Percentiles rank a stretch among this genome's conserved stretches.
Conservation (phyloP, 345 rosid genomes). For the Combretum micranthum region DNA sequence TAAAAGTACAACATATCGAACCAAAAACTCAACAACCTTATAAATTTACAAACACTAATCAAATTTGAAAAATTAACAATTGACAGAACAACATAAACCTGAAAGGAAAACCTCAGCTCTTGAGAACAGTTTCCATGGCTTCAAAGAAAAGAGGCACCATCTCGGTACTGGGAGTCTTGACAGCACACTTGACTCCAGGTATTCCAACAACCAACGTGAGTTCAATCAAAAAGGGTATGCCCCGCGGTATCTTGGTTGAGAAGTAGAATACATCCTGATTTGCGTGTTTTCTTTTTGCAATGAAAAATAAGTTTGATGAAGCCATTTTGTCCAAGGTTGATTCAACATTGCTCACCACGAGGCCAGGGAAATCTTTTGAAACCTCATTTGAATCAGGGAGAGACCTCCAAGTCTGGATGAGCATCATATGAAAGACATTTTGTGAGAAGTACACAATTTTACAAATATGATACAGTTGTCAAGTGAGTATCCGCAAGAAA, state of each 20-base stretch:
- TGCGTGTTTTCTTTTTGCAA: slow-evolving; percentile 90
- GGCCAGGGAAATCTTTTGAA: slow-evolving; percentile 67
- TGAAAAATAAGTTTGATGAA: slow-evolving; percentile 78
- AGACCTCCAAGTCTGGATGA: slow-evolving; percentile 90
- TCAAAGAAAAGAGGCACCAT: slow-evolving; percentile 87
- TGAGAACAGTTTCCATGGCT: slow-evolving; percentile 72
- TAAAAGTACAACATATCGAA: background rate
- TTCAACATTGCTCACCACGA: slow-evolving; percentile 50
- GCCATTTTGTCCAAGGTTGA: slow-evolving; percentile 61
- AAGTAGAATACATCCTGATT: slow-evolving; percentile 93
- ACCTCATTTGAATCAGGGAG: slow-evolving; percentile 91
- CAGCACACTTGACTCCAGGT: slow-evolving; percentile 81
- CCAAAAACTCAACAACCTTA: slow-evolving; percentile 23
- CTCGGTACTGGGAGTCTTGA: slow-evolving; percentile 88
- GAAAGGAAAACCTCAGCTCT: slow-evolving; percentile 23
- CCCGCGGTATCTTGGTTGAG: slow-evolving; percentile 78
- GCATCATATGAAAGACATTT: background rate
- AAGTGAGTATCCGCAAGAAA: too few species aligned
- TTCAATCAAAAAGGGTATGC: slow-evolving; percentile 74
- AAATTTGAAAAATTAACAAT: slow-evolving; percentile 7
- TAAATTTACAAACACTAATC: slow-evolving; percentile 29
- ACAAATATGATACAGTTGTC: too few species aligned
- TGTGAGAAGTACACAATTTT: too few species aligned
- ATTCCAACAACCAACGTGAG: slow-evolving; percentile 67
- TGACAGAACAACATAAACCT: background rate